Evolutionary conservation across 306 rosid species (phyloP).

Genomic region (Comarum palustre): DNA sequence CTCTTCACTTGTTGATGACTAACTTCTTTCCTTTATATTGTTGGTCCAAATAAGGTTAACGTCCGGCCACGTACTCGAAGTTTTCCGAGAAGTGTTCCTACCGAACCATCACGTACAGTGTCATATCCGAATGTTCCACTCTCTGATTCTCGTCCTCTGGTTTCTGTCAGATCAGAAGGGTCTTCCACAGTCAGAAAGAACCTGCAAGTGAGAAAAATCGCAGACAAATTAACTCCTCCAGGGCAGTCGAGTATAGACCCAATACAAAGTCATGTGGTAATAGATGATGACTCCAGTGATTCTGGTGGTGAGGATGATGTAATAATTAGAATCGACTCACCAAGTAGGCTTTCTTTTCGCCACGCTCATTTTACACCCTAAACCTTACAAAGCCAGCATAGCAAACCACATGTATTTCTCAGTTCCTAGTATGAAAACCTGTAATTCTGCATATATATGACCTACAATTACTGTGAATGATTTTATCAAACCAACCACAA

Average conservation of each 20-base stretch:
- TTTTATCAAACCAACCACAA: constrained; percentile 59
- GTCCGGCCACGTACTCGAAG: constrained; percentile 31
- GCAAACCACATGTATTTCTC: no score
- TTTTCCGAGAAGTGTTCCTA: constrained; percentile 27
- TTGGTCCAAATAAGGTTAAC: constrained; percentile 35
- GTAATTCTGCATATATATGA: no score
- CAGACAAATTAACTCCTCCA: constrained; percentile 21
- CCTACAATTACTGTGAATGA: constrained; percentile 11
- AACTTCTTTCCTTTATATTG: constrained; percentile 11
- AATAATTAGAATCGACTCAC: constrained; percentile 86
- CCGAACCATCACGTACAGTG: constrained; percentile 37
- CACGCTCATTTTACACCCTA: constrained; percentile 24
- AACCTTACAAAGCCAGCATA: no score
- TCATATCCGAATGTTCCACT: constrained; percentile 53
- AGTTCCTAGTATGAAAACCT: no score
- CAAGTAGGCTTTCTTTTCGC: constrained; percentile 73
- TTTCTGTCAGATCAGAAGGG: constrained; percentile 65
- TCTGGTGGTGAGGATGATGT: constrained; percentile 74
- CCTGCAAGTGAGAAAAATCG: constrained; percentile 32
- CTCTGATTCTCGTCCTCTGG: constrained; percentile 33
- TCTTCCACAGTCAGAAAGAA: constrained; percentile 42
- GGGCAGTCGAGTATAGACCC: constrained; percentile 28
- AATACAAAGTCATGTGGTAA: constrained; percentile 19
- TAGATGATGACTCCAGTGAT: constrained; percentile 57
- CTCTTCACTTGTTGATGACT: not conserved